These are phyloP conservation scores for Aspergillus aculeatinus DNA, from an alignment of 2,329 filamentous ascomycete species.

Conservation along the genomic window DNA sequence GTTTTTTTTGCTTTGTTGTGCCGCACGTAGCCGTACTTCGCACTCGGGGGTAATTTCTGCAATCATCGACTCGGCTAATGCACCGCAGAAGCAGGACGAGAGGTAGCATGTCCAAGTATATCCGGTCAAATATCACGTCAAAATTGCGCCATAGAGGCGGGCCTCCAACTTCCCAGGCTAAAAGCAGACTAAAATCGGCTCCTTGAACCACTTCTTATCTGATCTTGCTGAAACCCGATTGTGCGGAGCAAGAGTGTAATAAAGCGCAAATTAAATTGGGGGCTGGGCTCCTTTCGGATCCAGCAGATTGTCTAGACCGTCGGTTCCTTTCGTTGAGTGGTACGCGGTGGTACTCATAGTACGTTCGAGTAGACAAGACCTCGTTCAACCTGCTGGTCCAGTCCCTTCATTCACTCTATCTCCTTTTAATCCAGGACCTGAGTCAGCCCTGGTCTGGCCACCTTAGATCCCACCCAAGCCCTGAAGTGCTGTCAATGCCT, in stretches of 20 bases:
- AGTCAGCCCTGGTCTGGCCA: too few relatives aligned
- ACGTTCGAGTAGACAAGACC: too few relatives aligned
- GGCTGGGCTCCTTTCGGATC: neutral
- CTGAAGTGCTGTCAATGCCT: neutral
- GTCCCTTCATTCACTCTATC: too few relatives aligned
- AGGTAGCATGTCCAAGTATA: neutral
- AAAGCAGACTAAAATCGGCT: neutral
- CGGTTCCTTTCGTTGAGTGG: too few relatives aligned
- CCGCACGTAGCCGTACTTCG: neutral
- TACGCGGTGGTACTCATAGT: too few relatives aligned
- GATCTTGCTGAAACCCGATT: conserved; percentile 3
- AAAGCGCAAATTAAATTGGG: neutral
- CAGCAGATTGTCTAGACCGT: too few relatives aligned
- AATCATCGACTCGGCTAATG: too few relatives aligned
- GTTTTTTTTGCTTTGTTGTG: neutral
- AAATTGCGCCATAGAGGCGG: neutral
- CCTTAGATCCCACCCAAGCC: neutral
- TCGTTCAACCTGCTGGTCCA: too few relatives aligned
- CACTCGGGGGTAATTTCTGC: too few relatives aligned
- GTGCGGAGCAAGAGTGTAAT: neutral
- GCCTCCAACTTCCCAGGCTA: neutral
- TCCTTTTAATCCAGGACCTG: too few relatives aligned
- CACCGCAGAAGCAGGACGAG: neutral
- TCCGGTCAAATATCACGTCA: neutral
- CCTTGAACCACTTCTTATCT: neutral